Conservation (phyloP, 202 grass and related monocot species). For the Setaria italica region DNA sequence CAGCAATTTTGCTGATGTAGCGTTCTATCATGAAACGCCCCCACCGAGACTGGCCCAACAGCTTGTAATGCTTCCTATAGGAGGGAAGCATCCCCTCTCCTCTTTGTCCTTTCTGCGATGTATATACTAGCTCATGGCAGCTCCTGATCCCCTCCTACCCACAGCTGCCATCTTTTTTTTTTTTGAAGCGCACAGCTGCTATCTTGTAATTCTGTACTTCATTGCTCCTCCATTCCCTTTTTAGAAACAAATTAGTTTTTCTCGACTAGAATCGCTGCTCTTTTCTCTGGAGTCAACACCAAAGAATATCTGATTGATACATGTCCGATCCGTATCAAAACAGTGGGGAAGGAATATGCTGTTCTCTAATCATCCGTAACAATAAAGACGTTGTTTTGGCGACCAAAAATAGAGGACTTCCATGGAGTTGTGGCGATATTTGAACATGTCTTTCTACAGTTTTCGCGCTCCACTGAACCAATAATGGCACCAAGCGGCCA, state of each 20-base stretch:
- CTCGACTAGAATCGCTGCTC: conserved; percentile 21
- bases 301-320: not conserved
- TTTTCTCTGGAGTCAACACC: conserved; percentile 15
- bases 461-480: too few relatives aligned
- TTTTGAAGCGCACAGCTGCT: conserved; percentile 40
- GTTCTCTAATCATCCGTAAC: too few relatives aligned
- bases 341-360: not conserved
- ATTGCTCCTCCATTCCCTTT: conserved; percentile 42
- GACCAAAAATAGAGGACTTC: too few relatives aligned
- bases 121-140: conserved; percentile 63
- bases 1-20: too few relatives aligned
- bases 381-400: not conserved
- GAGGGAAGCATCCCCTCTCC: conserved; percentile 57
- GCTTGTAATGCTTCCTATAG: conserved; percentile 60
- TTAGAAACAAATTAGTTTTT: conserved; percentile 46
- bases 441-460: too few relatives aligned
- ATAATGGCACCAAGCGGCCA: not conserved
- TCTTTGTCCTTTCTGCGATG: conserved; percentile 57
- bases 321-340: not conserved
- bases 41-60: not conserved
- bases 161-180: too few relatives aligned
- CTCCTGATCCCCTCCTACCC: conserved; percentile 40
- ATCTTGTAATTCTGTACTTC: conserved; percentile 46
- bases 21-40: too few relatives aligned
- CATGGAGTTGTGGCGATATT: too few relatives aligned